Conservation (phyloP, 768 basidiomycete species). For the Tylopilus intermedius region DNA sequence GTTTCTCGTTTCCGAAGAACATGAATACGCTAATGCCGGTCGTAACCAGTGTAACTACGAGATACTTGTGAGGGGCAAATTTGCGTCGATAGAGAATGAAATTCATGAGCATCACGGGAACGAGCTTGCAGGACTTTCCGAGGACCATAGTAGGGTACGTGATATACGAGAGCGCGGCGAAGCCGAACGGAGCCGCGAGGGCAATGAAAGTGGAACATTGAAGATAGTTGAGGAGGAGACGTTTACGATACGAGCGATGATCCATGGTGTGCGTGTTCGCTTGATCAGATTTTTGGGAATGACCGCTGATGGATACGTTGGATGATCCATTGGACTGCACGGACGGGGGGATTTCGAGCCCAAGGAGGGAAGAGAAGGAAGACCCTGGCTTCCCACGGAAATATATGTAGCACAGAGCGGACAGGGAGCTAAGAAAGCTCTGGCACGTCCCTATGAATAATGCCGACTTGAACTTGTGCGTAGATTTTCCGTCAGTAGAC, state of each 20-base stretch:
- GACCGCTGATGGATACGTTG: constrained; percentile 30
- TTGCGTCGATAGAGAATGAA: constrained; percentile 88
- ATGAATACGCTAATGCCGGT: constrained; percentile 90
- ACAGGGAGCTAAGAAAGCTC: constrained; percentile 69
- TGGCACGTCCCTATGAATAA: constrained; percentile 84
- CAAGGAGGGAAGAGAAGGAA: constrained; percentile 54
- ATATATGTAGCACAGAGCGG: constrained; percentile 72
- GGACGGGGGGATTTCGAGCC: constrained; percentile 42
- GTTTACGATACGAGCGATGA: constrained; percentile 33
- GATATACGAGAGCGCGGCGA: constrained; percentile 90
- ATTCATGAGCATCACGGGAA: constrained; percentile 98
- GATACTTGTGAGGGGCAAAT: constrained; percentile 92
- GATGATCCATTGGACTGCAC: constrained; percentile 18
- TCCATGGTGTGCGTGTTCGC: constrained; percentile 29
- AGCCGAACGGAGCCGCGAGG: constrained; percentile 90
- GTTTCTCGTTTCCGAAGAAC: constrained; percentile 66
- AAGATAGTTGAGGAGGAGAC: constrained; percentile 68
- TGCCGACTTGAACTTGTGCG: constrained; percentile 78
- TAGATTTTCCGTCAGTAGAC: constrained; percentile 54
- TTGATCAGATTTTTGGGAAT: constrained; percentile 18
- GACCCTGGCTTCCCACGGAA: constrained; percentile 52
- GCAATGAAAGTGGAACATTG: constrained; percentile 88
- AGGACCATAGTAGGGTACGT: constrained; percentile 99
- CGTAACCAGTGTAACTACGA: constrained; percentile 92
- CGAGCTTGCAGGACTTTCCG: constrained; percentile 98